Base-by-base conservation (phyloP, 2,329 filamentous ascomycete species). In the Epichloe coenophiala region DNA sequence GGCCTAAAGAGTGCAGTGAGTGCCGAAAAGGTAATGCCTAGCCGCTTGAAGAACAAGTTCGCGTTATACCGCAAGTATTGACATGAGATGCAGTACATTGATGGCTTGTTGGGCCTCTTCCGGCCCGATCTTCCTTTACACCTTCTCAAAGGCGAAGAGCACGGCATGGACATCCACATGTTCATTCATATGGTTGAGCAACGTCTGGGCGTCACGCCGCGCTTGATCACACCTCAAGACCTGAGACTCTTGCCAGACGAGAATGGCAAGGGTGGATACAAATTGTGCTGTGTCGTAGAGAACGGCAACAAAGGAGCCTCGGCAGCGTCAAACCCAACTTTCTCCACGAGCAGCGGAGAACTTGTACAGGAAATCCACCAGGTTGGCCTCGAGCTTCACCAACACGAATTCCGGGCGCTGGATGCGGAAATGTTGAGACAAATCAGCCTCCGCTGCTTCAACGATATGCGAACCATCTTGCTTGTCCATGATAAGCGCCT, bases 401-500 rank as follows among this genome's bases (percentile, higher is more conserved):
- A 71, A 41, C 60, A 60, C 0, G 68, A 71, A 54, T 54, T 71
- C 0, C 48, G 61, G 1, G 58, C 55, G 0, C 33, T 71, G 2
- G 55, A 59, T 0, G 56, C 58, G 0, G 59, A 65, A 17, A 55
- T 69, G 5, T 52, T 68, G 6, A 63, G 61, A 0, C 62, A 70
- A 42, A 35, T 71, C 21, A 62, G 63, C 36, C 55, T 68, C 1
- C 58, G 63, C 8, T 69, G 68, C 48, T 65, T 69, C 49, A 71
- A 71, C 41, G 68, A 71, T 50, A 57, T 71, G 55, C 62, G 68
- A 0, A 71, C 68, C 0, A 58, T 71, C 5, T 54, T 70, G 9
- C 53, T 71, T 1, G 62, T 68, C 1, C 69, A 71, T 51, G 69
- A 71, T 54, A 71, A 71, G 52, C 63, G 69, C 3, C 69, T 71